A percentile compares a stretch with the other conserved stretches of the same genome.
phyloP scores from a whole-genome alignment of 108 stramenopile genomes.

The Nitzschia sp. region DNA sequence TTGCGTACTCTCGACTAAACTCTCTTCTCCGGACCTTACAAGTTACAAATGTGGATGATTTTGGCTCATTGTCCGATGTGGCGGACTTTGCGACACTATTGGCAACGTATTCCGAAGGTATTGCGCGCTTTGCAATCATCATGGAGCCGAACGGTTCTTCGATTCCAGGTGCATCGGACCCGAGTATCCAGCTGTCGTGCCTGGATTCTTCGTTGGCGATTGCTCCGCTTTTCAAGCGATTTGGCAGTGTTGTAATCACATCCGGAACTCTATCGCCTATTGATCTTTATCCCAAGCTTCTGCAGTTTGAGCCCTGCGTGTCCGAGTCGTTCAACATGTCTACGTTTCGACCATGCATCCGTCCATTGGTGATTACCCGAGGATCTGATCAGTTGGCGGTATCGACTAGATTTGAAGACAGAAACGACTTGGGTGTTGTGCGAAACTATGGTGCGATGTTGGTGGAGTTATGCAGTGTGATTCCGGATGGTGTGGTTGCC shows the following conservation, averaged over 20 bases:
- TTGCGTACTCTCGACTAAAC: constrained; percentile 92
- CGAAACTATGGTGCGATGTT: constrained; percentile 78
- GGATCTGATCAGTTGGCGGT: constrained; percentile 90
- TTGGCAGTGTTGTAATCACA: constrained; percentile 95
- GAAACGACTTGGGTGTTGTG: constrained; percentile 92
- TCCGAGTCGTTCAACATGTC: constrained; percentile 95
- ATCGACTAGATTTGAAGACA: constrained; percentile 84
- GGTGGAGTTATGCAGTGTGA: constrained; percentile 82
- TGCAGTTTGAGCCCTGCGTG: constrained; percentile 95
- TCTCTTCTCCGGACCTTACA: constrained; percentile 88
- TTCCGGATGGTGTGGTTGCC: constrained; percentile 96
- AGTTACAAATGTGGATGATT: constrained; percentile 89
- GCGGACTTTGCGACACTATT: constrained; percentile 96
- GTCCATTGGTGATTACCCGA: constrained; percentile 93
- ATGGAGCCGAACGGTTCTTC: constrained; percentile 92
- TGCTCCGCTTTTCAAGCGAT: constrained; percentile 95
- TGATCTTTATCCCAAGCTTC: constrained; percentile 97
- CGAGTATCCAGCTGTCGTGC: constrained; percentile 93
- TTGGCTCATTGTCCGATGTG: constrained; percentile 89
- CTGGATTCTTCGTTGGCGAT: constrained; percentile 97
- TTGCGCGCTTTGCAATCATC: constrained; percentile 91
- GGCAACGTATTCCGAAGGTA: constrained; percentile 93
- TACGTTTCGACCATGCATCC: constrained; percentile 96
- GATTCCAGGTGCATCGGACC: constrained; percentile 80
- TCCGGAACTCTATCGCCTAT: constrained; percentile 98